Percentiles rank a stretch among this genome's conserved stretches.
Conservation (phyloP, 805 yeast species). For the Sungouiozyma intestinalis region DNA sequence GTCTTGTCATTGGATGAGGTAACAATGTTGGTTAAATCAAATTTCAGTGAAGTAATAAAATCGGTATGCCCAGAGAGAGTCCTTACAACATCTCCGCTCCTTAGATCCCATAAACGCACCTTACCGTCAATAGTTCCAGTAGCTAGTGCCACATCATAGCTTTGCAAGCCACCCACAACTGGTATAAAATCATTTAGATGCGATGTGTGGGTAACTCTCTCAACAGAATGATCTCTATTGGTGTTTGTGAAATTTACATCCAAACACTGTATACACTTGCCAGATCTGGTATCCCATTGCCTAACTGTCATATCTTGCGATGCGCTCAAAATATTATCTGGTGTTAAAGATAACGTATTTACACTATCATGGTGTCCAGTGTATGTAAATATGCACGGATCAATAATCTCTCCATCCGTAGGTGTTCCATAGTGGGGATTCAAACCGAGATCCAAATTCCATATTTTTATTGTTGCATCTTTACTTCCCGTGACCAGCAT, state of each 20-base stretch:
- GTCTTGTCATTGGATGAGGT: slow-evolving; percentile 58
- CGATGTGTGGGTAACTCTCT: background rate
- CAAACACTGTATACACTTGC: slow-evolving; percentile 58
- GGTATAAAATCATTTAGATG: slow-evolving; percentile 20
- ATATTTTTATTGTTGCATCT: slow-evolving; percentile 52
- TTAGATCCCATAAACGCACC: slow-evolving; percentile 66
- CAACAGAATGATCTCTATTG: slow-evolving; percentile 1
- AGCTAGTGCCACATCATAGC: slow-evolving; percentile 67
- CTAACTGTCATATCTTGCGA: slow-evolving; percentile 63
- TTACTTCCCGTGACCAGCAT: slow-evolving; percentile 40
- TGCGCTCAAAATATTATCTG: slow-evolving; percentile 50
- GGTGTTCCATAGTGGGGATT: slow-evolving; percentile 12
- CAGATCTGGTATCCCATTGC: slow-evolving; percentile 63
- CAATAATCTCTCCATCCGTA: slow-evolving; percentile 12
- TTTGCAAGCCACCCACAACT: slow-evolving; percentile 57
- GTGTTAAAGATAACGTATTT: slow-evolving; percentile 49
- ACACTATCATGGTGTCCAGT: slow-evolving; percentile 60
- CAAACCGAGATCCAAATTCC: slow-evolving; percentile 38
- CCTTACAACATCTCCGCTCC: slow-evolving; percentile 57
- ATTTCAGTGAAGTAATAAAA: slow-evolving; percentile 56
- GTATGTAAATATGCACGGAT: slow-evolving; percentile 38
- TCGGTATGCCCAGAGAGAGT: slow-evolving; percentile 59
- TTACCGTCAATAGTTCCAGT: slow-evolving; percentile 71
- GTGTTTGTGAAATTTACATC: slow-evolving; percentile 37
- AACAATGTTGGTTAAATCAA: slow-evolving; percentile 52